Evolutionary conservation across 2,329 filamentous ascomycete species (phyloP), one percentile per base, ranked within the genome.

Genomic region (Penicillium olsonii): DNA sequence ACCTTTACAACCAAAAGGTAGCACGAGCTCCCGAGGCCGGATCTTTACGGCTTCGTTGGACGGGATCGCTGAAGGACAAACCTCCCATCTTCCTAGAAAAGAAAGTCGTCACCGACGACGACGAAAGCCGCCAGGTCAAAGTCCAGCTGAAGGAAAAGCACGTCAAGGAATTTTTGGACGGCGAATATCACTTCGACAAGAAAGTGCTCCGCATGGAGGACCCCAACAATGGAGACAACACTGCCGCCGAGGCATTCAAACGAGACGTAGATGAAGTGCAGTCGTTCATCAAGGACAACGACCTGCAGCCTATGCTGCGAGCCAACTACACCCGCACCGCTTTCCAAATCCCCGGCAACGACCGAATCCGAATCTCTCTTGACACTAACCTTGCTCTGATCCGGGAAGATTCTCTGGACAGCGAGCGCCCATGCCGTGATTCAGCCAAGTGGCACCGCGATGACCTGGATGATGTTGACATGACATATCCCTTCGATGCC

Each of bases 61-160:
- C 92, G 61, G 92, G 92, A 3, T 87, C 92, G 62, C 77, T 99
- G 42, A 83, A 81, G 48, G 78, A 87, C 37, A 86, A 85, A 62
- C 89, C 91, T 0, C 87, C 94, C 48, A 87, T 99, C 46, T 82
- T 85, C 55, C 74, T 97, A 31, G 94, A 97, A 75, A 90, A 95
- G 72, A 99, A 97, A 78, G 87, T 84, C 10, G 84, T 95, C 48
- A 83, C 86, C 49, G 84, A 87, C 42, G 87, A 87, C 59, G 87
- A 90, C 55, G 82, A 79, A 46, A 94, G 88, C 69, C 84, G 87
- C 58, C 91, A 96, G 68, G 82, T 85, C 60, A 85, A 85, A 59
- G 88, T 97, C 62, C 78, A 83, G 18, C 88, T 96, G 73, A 99
- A 99, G 75, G 88, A 92, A 65, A 97, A 97, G 70, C 96, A 96